Conservation (phyloP, 1,284 basidiomycete genomes). For the Ganoderma sinense region DNA sequence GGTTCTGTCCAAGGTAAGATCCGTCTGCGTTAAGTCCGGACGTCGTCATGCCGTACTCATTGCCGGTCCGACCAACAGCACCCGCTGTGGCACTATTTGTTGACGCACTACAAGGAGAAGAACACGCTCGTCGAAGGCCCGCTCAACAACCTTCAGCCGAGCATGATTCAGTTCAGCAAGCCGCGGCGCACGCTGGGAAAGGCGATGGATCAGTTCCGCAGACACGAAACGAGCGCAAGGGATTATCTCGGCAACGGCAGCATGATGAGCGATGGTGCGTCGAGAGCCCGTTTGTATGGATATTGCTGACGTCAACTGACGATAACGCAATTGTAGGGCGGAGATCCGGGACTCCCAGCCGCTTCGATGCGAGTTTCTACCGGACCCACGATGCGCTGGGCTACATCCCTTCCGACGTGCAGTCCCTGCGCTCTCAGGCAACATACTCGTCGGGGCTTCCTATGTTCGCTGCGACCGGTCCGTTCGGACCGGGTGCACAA, state of each 20-base stretch:
- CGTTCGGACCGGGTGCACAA: constrained; percentile 70
- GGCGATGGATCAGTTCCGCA: constrained; percentile 90
- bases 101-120: constrained; percentile 99
- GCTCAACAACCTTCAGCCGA: constrained; percentile 94
- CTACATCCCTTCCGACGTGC: constrained; percentile 95
- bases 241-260: constrained; percentile 62
- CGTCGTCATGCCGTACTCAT: constrained; percentile 77
- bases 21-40: constrained; percentile 77
- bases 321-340: constrained; percentile 45
- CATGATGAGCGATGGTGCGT: constrained; percentile 58
- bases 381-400: constrained; percentile 93
- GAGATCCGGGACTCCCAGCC: constrained; percentile 85
- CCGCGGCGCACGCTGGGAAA: constrained; percentile 87
- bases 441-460: constrained; percentile 92
- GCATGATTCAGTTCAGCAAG: constrained; percentile 99
- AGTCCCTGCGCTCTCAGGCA: constrained; percentile 93
- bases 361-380: constrained; percentile 95
- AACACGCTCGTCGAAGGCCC: constrained; percentile 95
- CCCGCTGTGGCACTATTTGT: constrained; percentile 96
- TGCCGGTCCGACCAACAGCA: constrained; percentile 62
- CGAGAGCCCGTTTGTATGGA: constrained; percentile 18
- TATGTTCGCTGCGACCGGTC: constrained; percentile 76
- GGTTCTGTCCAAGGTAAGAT: constrained; percentile 93
- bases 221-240: constrained; percentile 87
- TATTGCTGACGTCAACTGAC: constrained; percentile 34